Base-by-base conservation (phyloP, 352 stramenopile genomes). In the Phytophthora parvispora region DNA sequence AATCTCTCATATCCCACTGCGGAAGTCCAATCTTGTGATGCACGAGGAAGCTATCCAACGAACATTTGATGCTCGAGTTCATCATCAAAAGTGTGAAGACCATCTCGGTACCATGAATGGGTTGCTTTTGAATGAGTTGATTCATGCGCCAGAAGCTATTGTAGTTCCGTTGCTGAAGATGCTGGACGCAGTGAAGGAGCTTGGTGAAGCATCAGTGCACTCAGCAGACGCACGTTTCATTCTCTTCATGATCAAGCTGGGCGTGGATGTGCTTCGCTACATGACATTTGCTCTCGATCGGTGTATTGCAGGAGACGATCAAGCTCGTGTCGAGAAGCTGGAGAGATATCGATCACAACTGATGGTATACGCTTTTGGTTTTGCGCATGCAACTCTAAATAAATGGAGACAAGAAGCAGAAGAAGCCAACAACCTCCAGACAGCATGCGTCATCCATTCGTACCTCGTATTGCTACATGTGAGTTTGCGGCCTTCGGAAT, bases 101-200 rank as follows among this genome's bases (percentile, higher is more conserved):
- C 79, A 97, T 62, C 79, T 99, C 25, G 92, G 97, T 9, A 99
- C 98, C 2, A 97, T 98, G 73, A 96, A 98, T 59, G 98, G 98
- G 4, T 94, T 99, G 24, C 81, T 99, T 13, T 93, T 99, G 52
- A 99, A 99, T 73, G 98, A 99, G 69, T 90, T 99, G 48, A 84
- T 97, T 15, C 98, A 99, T 75, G 97, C 94, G 6, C 97, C 98
- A 29, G 93, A 99, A 65, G 96, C 89, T 25, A 77, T 95, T 38
- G 53, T 96, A 29, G 47, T 69, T 12, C 86, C 91, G 8, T 58
- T 97, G 13, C 42, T 97, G n/a, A 87, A 89, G 38, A 96, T 98
- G 83, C 62, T 97, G 13, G 66, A 93, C 22, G 87, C 85, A 10
- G 88, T 95, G 48, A 89, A 86, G 28, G 89, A 97, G 57, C 83